Conservation (phyloP, 2,329 filamentous ascomycete species). For the Fusarium sp. region DNA sequence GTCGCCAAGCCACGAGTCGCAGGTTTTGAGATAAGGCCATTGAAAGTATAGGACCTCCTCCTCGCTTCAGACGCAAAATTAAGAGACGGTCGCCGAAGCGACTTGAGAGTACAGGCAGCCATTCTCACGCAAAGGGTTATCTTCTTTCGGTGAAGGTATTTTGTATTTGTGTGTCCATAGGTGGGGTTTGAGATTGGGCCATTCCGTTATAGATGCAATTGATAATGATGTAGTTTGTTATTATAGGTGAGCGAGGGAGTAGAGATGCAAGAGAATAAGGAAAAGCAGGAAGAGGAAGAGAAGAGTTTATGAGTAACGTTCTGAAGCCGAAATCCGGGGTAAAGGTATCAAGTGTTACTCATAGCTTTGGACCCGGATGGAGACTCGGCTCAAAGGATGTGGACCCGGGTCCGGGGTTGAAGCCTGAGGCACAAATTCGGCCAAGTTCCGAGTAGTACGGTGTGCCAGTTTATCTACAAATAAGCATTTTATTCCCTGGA, state of each 20-base stretch:
- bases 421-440: neutral
- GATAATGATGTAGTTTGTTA: conserved; percentile 7
- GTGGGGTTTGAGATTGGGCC: conserved; percentile 12
- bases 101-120: conserved; percentile 40
- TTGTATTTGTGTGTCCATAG: conserved; percentile 23
- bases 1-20: conserved; percentile 32
- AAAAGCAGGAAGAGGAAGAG: neutral
- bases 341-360: conserved; percentile 33
- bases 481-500: neutral
- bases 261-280: neutral
- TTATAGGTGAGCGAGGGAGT: conserved; percentile 5
- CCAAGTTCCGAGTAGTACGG: conserved; percentile 29
- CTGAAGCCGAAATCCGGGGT: conserved; percentile 33
- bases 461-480: conserved; percentile 12
- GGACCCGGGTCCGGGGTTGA: conserved; percentile 3
- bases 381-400: conserved; percentile 38
- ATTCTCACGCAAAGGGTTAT: conserved; percentile 26
- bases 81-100: conserved; percentile 39
- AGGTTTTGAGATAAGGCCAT: conserved; percentile 31
- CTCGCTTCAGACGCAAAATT: conserved; percentile 31
- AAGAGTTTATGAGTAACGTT: conserved; percentile 23
- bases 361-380: conserved; percentile 22
- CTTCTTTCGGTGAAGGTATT: conserved; percentile 19
- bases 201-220: conserved; percentile 18
- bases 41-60: conserved; percentile 20